phyloP scores from a whole-genome alignment of 2,329 filamentous ascomycete genomes.

The Microascus cirrosus region DNA sequence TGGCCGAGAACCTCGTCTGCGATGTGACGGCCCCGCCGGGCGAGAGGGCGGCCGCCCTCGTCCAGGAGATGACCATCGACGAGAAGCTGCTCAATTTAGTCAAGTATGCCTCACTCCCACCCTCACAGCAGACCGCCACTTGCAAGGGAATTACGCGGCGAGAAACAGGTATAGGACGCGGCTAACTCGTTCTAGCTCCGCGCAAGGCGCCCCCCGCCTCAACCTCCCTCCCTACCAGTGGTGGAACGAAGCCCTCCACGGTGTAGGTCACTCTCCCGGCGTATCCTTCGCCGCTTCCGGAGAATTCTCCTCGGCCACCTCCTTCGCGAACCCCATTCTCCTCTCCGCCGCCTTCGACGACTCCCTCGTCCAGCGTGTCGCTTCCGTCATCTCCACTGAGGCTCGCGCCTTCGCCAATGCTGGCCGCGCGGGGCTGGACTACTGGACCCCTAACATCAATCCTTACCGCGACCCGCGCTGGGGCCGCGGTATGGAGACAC shows the following conservation, averaged over 20 bases:
- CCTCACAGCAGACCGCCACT: neutral
- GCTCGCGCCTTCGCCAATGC: slow-evolving; percentile 54
- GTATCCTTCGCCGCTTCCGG: slow-evolving; percentile 33
- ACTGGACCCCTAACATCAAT: slow-evolving; percentile 59
- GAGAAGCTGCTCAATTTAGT: slow-evolving; percentile 21
- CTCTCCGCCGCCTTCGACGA: slow-evolving; percentile 55
- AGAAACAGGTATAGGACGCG: neutral
- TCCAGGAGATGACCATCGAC: slow-evolving; percentile 17
- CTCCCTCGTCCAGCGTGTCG: slow-evolving; percentile 45
- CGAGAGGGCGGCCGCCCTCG: slow-evolving; percentile 18
- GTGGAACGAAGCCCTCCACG: slow-evolving; percentile 54
- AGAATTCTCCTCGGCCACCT: slow-evolving; percentile 48
- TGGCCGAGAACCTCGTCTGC: slow-evolving; percentile 20
- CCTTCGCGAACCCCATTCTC: slow-evolving; percentile 53
- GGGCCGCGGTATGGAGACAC: slow-evolving; percentile 51
- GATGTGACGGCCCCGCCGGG: slow-evolving; percentile 14
- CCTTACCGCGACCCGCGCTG: slow-evolving; percentile 52
- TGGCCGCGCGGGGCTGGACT: slow-evolving; percentile 42
- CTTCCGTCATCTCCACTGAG: slow-evolving; percentile 43
- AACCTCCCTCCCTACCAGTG: slow-evolving; percentile 48
- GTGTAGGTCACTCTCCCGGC: slow-evolving; percentile 42
- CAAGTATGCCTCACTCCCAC: slow-evolving; percentile 12
- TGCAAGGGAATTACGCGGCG: neutral
- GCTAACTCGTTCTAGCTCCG: slow-evolving; percentile 13
- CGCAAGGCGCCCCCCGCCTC: slow-evolving; percentile 38